Percentiles rank a stretch among this genome's conserved stretches.
Conservation (phyloP, 139 green algal species). For the Bryopsis sp. region DNA sequence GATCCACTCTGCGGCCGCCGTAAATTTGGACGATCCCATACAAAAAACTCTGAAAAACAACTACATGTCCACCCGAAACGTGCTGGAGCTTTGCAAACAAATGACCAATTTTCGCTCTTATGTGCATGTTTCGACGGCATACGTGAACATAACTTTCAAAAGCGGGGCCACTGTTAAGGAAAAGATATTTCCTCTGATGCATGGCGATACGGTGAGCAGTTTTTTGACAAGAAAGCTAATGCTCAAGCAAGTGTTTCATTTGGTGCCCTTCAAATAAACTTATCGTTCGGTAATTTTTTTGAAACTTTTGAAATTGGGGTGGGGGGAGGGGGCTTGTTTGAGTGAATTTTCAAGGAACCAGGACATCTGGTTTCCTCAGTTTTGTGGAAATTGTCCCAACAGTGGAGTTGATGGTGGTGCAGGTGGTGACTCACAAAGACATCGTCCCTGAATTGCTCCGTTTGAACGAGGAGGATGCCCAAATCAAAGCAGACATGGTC, state of each 20-base stretch:
- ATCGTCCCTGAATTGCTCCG: constrained; percentile 23
- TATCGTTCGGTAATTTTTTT: too few relatives aligned
- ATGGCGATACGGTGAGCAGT: constrained; percentile 27
- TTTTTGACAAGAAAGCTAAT: neutral
- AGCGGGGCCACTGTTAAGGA: constrained; percentile 26
- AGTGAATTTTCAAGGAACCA: too few relatives aligned
- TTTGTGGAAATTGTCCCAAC: too few relatives aligned
- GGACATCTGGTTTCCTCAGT: too few relatives aligned
- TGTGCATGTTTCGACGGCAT: constrained; percentile 34
- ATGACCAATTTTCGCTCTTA: constrained; percentile 21
- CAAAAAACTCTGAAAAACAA: constrained; percentile 40
- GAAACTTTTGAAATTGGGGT: too few relatives aligned
- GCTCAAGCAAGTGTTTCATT: too few relatives aligned
- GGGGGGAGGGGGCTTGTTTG: too few relatives aligned
- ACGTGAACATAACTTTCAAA: constrained; percentile 31
- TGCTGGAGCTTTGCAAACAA: constrained; percentile 20
- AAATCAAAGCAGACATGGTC: constrained; percentile 21
- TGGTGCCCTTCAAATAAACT: too few relatives aligned
- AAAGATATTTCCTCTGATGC: constrained; percentile 35
- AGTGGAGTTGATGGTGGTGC: neutral
- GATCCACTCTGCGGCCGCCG: constrained; percentile 40
- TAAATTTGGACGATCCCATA: constrained; percentile 41
- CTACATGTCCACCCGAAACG: constrained; percentile 25
- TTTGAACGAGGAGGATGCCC: constrained; percentile 16
- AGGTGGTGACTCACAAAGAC: neutral